phyloP scores from a whole-genome alignment of 2,329 filamentous ascomycete species.

The Diplodia sapinea region DNA sequence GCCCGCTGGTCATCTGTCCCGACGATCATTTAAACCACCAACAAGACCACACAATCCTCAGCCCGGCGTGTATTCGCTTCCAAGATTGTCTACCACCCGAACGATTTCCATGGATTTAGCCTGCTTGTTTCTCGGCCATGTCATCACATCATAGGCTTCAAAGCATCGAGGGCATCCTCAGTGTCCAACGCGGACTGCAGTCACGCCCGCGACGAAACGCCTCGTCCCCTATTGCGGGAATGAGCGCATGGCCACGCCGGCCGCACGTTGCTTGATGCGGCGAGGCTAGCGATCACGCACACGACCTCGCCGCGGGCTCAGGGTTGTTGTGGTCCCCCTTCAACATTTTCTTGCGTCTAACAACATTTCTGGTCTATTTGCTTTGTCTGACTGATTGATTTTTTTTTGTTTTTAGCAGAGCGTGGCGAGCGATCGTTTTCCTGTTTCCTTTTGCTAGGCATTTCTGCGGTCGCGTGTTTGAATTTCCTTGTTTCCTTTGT shows the following conservation, averaged over 20 bases:
- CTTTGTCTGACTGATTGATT: constrained; percentile 38
- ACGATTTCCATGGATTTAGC: constrained; percentile 20
- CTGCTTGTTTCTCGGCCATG: constrained; percentile 26
- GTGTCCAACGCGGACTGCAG: constrained; percentile 13
- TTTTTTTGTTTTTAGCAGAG: constrained; percentile 39
- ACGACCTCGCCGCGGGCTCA: constrained; percentile 1
- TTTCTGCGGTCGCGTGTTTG: constrained; percentile 34
- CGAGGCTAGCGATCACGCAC: constrained; percentile 14
- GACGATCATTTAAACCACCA: constrained; percentile 29
- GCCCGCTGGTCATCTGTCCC: constrained; percentile 24
- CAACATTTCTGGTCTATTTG: constrained; percentile 35
- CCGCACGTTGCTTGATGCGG: constrained; percentile 15
- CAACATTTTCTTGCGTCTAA: constrained; percentile 42
- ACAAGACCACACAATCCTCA: constrained; percentile 25
- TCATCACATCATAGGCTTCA: constrained; percentile 14
- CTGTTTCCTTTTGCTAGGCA: constrained; percentile 34
- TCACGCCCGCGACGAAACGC: constrained; percentile 14
- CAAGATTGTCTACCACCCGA: constrained; percentile 26
- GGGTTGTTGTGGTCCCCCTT: constrained; percentile 36
- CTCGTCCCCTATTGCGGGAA: constrained; percentile 19
- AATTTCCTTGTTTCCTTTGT: constrained; percentile 32
- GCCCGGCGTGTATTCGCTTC: constrained; percentile 29
- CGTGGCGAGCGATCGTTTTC: constrained; percentile 45
- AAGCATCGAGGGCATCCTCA: constrained; percentile 22
- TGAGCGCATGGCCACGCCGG: constrained; percentile 17